phyloP scores from a whole-genome alignment of 1,139 yeast genomes.

The Kluyveromyces marxianus region DNA sequence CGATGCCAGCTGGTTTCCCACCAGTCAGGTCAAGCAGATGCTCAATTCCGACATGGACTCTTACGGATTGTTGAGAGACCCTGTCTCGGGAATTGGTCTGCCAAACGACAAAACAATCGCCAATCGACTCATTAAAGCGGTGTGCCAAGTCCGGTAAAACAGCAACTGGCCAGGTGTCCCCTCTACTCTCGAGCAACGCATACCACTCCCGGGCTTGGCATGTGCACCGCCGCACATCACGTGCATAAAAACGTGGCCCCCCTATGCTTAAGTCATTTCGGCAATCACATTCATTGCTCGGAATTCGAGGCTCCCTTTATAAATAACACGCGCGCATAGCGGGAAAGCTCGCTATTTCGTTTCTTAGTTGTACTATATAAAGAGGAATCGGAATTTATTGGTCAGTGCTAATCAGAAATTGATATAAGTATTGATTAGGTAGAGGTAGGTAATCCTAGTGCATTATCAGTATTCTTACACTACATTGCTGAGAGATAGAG shows the following conservation, averaged over 20 bases:
- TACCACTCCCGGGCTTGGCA: no score
- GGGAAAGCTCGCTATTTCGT: no score
- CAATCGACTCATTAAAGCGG: constrained; percentile 5
- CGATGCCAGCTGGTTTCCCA: constrained; percentile 8
- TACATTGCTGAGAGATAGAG: no score
- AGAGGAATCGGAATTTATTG: not conserved
- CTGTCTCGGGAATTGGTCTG: constrained; percentile 5
- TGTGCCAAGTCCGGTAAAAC: not conserved
- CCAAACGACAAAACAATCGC: constrained; percentile 11
- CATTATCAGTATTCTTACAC: no score
- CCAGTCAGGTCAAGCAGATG: constrained; percentile 3
- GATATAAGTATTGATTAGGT: no score
- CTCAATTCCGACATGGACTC: constrained; percentile 4
- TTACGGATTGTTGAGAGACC: constrained; percentile 8
- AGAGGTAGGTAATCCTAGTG: no score
- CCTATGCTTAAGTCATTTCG: no score
- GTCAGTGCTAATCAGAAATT: not conserved
- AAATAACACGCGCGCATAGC: not conserved
- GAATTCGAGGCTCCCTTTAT: no score
- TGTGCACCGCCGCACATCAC: no score
- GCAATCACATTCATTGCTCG: no score
- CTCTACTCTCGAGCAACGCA: no score
- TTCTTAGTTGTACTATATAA: not conserved
- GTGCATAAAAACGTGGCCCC: no score
- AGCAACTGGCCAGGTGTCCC: not conserved